Evolutionary conservation across 208 protist species (phyloP).

Genomic region (Trypanosoma caninum): DNA sequence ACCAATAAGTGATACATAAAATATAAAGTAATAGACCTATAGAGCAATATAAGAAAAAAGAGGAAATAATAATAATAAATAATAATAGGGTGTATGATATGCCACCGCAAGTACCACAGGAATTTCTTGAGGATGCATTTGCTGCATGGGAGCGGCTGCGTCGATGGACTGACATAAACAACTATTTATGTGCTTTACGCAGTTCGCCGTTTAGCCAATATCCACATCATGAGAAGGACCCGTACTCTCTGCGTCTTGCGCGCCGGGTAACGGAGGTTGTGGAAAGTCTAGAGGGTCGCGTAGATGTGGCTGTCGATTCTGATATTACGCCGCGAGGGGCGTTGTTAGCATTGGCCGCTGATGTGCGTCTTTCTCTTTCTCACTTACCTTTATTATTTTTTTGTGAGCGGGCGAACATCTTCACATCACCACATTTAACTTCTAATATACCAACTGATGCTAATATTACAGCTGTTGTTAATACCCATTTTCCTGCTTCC

Average conservation of each 20-base stretch:
- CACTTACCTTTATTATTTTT: not conserved
- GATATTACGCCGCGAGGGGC: constrained; percentile 13
- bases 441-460: too few species aligned
- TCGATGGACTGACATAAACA: constrained; percentile 8
- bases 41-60: not conserved
- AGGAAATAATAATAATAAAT: not conserved
- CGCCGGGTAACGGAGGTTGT: constrained; percentile 12
- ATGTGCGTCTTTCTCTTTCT: constrained; percentile 9
- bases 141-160: constrained; percentile 8
- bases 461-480: too few species aligned
- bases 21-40: too few species aligned
- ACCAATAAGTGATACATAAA: too few species aligned
- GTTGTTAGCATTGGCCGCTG: constrained; percentile 14
- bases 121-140: constrained; percentile 21
- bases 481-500: not conserved
- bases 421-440: too few species aligned
- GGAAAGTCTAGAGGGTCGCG: constrained; percentile 4
- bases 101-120: constrained; percentile 1
- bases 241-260: constrained; percentile 20
- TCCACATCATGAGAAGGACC: not conserved
- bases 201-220: not conserved
- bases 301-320: not conserved
- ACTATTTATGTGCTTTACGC: constrained; percentile 13
- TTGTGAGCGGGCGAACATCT: too few species aligned
- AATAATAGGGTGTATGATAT: constrained; percentile 1